Evolutionary conservation across 177 flowering plant species (phyloP).

Genomic region (Telopea speciosissima): DNA sequence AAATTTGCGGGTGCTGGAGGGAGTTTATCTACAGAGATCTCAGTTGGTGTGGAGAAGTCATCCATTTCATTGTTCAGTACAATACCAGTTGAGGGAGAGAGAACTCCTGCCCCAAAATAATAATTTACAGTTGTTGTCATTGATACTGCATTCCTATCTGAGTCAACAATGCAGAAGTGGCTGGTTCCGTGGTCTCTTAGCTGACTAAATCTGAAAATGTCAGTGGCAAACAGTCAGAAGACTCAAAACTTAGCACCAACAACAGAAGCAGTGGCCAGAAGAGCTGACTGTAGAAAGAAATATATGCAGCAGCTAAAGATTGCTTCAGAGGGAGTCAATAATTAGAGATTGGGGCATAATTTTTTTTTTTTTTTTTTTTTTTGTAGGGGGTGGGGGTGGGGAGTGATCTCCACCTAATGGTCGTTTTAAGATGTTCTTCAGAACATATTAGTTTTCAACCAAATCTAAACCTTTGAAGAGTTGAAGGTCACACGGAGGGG

Average conservation of each 20-base stretch:
- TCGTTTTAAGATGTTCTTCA: no score
- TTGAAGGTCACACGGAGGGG: no score
- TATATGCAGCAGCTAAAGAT: not conserved
- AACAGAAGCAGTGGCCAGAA: not conserved
- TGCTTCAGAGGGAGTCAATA: no score
- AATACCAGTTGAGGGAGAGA: conserved; percentile 81
- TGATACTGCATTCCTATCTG: conserved; percentile 80
- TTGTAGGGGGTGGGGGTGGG: no score
- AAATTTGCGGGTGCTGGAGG: conserved; percentile 92
- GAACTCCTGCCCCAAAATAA: conserved; percentile 60
- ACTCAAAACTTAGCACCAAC: not conserved
- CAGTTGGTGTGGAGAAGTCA: conserved; percentile 79
- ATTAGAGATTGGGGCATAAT: no score
- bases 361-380: no score
- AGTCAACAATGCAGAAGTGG: conserved; percentile 85
- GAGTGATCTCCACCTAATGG: no score
- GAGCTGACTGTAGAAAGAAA: not conserved
- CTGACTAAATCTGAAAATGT: conserved; percentile 66
- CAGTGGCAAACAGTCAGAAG: not conserved
- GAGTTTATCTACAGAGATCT: conserved; percentile 44
- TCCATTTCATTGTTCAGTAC: conserved; percentile 90
- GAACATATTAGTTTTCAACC: no score
- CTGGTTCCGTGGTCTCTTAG: conserved; percentile 86
- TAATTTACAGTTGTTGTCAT: conserved; percentile 85
- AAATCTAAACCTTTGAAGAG: no score